phyloP scores from a whole-genome alignment of 352 stramenopile species.

The Discostella stelligera region DNA sequence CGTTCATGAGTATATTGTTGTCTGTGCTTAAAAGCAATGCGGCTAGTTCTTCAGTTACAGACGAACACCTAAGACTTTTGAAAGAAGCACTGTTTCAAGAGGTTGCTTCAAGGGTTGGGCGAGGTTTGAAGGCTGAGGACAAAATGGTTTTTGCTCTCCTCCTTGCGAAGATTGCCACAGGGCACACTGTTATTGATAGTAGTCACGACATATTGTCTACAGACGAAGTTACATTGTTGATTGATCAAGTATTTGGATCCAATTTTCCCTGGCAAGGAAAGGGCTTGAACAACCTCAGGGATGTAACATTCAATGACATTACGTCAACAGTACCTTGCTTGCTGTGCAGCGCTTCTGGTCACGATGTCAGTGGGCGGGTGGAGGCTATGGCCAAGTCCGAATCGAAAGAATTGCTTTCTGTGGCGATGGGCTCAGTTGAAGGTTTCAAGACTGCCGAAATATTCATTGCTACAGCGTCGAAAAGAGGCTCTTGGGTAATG shows the following conservation, averaged over 20 bases:
- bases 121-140: constrained; percentile 93
- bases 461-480: constrained; percentile 91
- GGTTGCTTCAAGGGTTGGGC: constrained; percentile 90
- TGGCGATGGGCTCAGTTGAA: constrained; percentile 98
- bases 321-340: constrained; percentile 90
- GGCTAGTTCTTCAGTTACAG: constrained; percentile 25
- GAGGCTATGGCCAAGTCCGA: constrained; percentile 90
- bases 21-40: constrained; percentile 85
- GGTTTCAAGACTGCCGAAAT: constrained; percentile 94
- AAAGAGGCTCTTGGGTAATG: constrained; percentile 96
- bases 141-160: constrained; percentile 98
- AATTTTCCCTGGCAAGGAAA: constrained; percentile 92
- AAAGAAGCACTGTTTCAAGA: constrained; percentile 88
- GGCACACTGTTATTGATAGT: constrained; percentile 57
- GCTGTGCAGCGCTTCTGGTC: constrained; percentile 95
- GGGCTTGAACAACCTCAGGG: constrained; percentile 90
- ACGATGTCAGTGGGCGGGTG: constrained; percentile 96
- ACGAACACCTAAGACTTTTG: constrained; percentile 55
- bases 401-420: constrained; percentile 91
- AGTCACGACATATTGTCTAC: constrained; percentile 75
- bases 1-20: constrained; percentile 95
- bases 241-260: constrained; percentile 86
- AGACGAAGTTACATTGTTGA: constrained; percentile 65
- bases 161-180: constrained; percentile 85
- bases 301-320: constrained; percentile 91